Percentiles rank a stretch among this genome's conserved stretches.
Conservation (phyloP, 2,329 filamentous ascomycete species). For the Penicillium sp. region DNA sequence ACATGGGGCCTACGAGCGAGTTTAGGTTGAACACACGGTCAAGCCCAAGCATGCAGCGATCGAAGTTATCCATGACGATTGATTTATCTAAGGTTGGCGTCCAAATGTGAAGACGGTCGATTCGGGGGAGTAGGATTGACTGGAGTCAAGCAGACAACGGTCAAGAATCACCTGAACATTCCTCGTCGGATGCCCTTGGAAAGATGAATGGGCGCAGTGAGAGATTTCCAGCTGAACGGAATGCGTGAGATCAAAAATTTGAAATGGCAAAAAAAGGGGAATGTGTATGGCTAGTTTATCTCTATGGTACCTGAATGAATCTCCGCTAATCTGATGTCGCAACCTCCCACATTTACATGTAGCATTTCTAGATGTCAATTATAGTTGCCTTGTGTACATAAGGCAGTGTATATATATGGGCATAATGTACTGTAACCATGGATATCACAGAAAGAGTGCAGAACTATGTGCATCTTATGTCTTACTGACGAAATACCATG, state of each 20-base stretch:
- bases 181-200: background rate
- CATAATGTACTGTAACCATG: no score
- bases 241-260: background rate
- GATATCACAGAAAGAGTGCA: no score
- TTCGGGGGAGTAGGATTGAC: background rate
- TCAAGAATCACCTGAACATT: background rate
- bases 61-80: background rate
- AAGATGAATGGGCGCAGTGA: background rate
- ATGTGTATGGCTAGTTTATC: background rate
- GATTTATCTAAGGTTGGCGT: background rate
- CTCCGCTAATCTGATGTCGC: background rate
- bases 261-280: background rate
- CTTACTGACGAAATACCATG: constrained; percentile 20
- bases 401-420: no score
- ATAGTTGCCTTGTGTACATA: background rate
- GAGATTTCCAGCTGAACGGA: background rate
- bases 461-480: background rate
- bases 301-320: background rate
- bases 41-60: background rate
- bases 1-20: background rate
- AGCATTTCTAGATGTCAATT: background rate
- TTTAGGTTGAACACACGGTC: background rate
- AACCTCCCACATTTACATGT: background rate
- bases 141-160: background rate
- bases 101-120: background rate